Evolutionary conservation across 805 yeast species (phyloP).

Genomic region (Metschnikowia gruessii): DNA sequence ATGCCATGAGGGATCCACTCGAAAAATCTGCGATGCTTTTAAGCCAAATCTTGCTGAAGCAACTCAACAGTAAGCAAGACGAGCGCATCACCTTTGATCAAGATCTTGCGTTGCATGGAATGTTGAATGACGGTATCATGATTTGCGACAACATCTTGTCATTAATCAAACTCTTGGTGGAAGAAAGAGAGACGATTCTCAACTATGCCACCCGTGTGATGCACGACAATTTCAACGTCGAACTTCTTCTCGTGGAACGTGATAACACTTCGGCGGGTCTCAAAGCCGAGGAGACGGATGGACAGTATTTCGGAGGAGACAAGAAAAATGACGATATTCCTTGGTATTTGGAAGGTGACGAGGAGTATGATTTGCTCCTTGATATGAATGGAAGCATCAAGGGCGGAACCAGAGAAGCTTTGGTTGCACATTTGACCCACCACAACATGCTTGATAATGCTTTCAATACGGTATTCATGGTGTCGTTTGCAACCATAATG

Average conservation of each 20-base stretch:
- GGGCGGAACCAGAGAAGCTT: constrained; percentile 80
- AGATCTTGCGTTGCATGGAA: constrained; percentile 38
- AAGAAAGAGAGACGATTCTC: constrained; percentile 65
- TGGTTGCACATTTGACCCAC: constrained; percentile 76
- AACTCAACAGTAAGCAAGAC: constrained; percentile 39
- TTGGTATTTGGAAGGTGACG: constrained; percentile 72
- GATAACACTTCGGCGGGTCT: constrained; percentile 38
- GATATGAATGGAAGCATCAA: constrained; percentile 70
- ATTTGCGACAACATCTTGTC: constrained; percentile 34
- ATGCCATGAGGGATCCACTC: constrained; percentile 36
- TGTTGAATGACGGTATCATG: constrained; percentile 36
- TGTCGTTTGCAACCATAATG: constrained; percentile 75
- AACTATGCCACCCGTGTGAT: constrained; percentile 75
- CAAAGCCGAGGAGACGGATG: constrained; percentile 36
- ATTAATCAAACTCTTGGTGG: constrained; percentile 57
- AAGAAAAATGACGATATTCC: constrained; percentile 47
- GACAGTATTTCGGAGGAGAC: constrained; percentile 34
- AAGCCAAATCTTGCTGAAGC: constrained; percentile 44
- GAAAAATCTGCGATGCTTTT: constrained; percentile 52
- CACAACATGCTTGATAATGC: constrained; percentile 61
- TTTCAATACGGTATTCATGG: constrained; percentile 65
- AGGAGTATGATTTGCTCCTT: constrained; percentile 51
- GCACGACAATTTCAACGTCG: constrained; percentile 68
- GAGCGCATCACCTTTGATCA: constrained; percentile 37
- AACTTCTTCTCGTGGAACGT: constrained; percentile 49